Conservation (phyloP, 2,329 filamentous ascomycete genomes). For the Hymenoscyphus scutula region DNA sequence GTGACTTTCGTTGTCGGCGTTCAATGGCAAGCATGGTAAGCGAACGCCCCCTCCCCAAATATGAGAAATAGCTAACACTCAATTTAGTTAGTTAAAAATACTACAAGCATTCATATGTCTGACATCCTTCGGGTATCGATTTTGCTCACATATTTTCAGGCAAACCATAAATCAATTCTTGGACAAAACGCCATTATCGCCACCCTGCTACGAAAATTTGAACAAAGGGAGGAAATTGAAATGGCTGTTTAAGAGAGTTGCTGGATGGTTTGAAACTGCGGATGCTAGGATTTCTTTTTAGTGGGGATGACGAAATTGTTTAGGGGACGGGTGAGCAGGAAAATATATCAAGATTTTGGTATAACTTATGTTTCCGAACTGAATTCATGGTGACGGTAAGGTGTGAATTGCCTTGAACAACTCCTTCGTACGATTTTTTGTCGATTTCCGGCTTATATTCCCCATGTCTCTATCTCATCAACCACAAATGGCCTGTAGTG, state of each 20-base stretch:
- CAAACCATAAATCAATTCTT: slow-evolving; percentile 13
- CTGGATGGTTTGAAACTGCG: neutral
- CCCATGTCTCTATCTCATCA: too few species aligned
- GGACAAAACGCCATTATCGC: neutral
- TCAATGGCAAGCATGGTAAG: slow-evolving; percentile 38
- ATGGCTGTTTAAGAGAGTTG: neutral
- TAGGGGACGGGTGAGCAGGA: neutral
- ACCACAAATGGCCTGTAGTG: too few species aligned
- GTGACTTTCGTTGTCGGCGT: slow-evolving; percentile 43
- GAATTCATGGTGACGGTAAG: neutral
- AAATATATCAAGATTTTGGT: slow-evolving; percentile 26
- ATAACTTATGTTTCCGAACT: slow-evolving; percentile 6
- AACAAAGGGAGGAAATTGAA: slow-evolving; percentile 1
- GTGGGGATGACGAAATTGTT: slow-evolving; percentile 4
- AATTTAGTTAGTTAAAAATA: slow-evolving; percentile 1
- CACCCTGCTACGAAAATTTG: neutral
- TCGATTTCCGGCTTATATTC: too few species aligned
- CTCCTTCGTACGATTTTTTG: too few species aligned
- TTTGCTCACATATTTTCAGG: slow-evolving; percentile 16
- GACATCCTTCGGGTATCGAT: slow-evolving; percentile 7
- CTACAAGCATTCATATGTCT: slow-evolving; percentile 11
- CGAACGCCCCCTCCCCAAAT: neutral
- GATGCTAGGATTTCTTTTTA: slow-evolving; percentile 1
- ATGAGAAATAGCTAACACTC: neutral
- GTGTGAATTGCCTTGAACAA: too few species aligned